Evolutionary conservation across 2,329 filamentous ascomycete genomes (phyloP).

Genomic region (Fusarium incarnatum): DNA sequence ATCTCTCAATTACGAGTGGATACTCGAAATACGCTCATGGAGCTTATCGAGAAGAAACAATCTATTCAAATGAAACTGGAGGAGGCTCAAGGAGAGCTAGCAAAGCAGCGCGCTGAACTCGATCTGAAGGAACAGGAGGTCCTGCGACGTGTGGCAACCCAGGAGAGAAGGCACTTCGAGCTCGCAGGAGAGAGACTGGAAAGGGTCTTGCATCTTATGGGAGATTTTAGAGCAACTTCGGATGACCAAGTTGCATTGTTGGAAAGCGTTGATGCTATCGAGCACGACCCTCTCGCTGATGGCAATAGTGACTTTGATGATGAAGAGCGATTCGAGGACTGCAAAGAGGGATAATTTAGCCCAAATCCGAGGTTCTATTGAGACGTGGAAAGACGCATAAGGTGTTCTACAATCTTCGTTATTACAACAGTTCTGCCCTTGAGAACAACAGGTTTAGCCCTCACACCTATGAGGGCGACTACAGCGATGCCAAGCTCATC

Average conservation of each 20-base stretch:
- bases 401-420: no score
- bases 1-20: background rate
- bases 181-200: background rate
- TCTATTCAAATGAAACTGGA: accelerated
- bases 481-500: no score
- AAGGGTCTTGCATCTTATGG: background rate
- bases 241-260: background rate
- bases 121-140: background rate
- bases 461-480: no score
- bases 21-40: accelerated
- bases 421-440: no score
- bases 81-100: background rate
- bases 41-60: background rate
- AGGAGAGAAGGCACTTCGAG: background rate
- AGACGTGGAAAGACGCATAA: no score
- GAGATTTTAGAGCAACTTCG: background rate
- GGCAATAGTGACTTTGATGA: background rate
- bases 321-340: background rate
- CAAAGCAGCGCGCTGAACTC: accelerated
- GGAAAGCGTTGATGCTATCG: background rate
- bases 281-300: background rate
- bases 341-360: background rate
- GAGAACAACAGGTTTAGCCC: no score
- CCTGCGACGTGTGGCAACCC: background rate
- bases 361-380: no score